Evolutionary conservation across 2,329 filamentous ascomycete genomes (phyloP).

Genomic region (Exophiala alcalophila): DNA sequence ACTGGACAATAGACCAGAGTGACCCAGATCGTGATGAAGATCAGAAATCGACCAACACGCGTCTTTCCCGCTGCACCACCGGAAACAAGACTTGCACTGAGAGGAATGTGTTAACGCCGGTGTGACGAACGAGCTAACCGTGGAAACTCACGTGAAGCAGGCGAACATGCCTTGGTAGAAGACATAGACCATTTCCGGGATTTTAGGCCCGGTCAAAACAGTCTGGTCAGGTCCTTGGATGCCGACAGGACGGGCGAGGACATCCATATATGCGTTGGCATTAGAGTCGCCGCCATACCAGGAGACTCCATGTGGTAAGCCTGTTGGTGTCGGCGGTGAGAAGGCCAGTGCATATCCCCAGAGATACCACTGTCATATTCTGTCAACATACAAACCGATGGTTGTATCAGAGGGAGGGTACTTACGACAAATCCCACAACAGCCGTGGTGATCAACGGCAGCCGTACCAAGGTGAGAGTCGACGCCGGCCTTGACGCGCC

Average conservation of each 20-base stretch:
- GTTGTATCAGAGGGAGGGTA: too few species aligned
- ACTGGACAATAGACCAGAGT: constrained; percentile 11
- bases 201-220: constrained; percentile 4
- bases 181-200: constrained; percentile 14
- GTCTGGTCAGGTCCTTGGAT: constrained; percentile 4
- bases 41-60: constrained; percentile 2
- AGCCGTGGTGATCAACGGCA: constrained; percentile 6
- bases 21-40: constrained; percentile 9
- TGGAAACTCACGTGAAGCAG: constrained; percentile 8
- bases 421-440: constrained; percentile 6
- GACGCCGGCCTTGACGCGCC: constrained; percentile 3
- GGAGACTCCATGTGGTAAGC: neutral
- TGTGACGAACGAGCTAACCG: neutral
- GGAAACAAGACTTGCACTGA: constrained; percentile 10
- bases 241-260: constrained; percentile 5
- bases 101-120: neutral
- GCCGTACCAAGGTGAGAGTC: constrained; percentile 8
- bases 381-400: too few species aligned
- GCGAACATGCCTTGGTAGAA: constrained; percentile 14
- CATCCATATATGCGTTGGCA: constrained; percentile 8
- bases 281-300: constrained; percentile 8
- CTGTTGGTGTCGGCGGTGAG: neutral
- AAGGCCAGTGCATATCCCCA: constrained; percentile 9
- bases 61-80: constrained; percentile 8
- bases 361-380: constrained; percentile 5